Evolutionary conservation across 2,329 filamentous ascomycete species (phyloP).

Genomic region (Trichophaea hybrida): DNA sequence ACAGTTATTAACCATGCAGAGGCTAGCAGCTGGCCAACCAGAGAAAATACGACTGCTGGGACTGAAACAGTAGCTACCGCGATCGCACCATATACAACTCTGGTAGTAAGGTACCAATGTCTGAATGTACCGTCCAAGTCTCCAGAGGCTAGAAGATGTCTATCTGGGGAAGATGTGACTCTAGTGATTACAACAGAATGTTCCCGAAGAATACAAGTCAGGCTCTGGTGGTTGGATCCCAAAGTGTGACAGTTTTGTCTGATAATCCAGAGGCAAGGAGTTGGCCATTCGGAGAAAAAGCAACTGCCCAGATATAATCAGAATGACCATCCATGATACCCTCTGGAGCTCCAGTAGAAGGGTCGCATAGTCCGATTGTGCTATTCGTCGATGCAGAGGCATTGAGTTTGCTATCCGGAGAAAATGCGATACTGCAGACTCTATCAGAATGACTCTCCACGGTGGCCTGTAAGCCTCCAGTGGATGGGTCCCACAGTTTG

Average conservation of each 20-base stretch:
- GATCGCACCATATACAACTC: no score
- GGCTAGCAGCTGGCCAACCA: constrained; percentile 44
- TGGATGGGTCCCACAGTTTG: constrained; percentile 66
- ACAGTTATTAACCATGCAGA: constrained; percentile 18
- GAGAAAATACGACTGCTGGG: no score
- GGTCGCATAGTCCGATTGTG: constrained; percentile 88
- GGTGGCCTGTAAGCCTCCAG: background rate
- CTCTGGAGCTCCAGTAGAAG: constrained; percentile 66
- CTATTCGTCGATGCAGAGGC: constrained; percentile 84
- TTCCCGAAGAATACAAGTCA: constrained; percentile 34
- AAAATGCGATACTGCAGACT: constrained; percentile 46
- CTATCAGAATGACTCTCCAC: constrained; percentile 15
- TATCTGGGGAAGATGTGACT: constrained; percentile 85
- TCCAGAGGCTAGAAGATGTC: no score
- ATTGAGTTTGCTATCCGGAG: constrained; percentile 71
- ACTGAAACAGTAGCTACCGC: no score
- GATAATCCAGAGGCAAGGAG: constrained; percentile 13
- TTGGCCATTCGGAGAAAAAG: constrained; percentile 85
- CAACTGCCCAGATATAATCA: constrained; percentile 85
- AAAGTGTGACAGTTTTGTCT: constrained; percentile 20
- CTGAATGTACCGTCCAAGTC: no score
- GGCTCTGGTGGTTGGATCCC: constrained; percentile 17
- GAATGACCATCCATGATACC: constrained; percentile 76
- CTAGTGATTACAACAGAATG: constrained; percentile 94
- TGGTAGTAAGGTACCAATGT: no score